Evolutionary conservation across 768 basidiomycete species (phyloP).

Genomic region (Amanita subjunquillea): DNA sequence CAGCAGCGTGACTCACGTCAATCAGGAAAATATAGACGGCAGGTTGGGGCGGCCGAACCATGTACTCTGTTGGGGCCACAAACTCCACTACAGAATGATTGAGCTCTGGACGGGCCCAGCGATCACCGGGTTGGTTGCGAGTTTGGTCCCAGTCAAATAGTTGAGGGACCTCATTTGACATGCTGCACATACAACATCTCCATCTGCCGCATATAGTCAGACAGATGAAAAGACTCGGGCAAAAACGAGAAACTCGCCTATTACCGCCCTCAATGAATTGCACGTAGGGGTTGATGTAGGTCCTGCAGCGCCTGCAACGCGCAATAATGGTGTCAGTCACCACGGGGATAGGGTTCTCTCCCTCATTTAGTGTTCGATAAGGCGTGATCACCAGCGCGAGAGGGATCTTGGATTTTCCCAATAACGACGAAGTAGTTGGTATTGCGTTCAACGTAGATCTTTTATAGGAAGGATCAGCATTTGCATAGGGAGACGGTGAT

Average conservation of each 20-base stretch:
- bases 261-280: conserved; percentile 98
- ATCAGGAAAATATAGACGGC: conserved; percentile 96
- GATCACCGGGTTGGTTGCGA: conserved; percentile 87
- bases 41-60: conserved; percentile 97
- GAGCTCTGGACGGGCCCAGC: conserved; percentile 90
- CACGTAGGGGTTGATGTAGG: conserved; percentile 96
- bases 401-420: conserved; percentile 86
- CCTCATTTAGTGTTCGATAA: conserved; percentile 77
- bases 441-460: conserved; percentile 87
- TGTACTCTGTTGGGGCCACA: conserved; percentile 97
- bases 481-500: conserved; percentile 67
- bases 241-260: conserved; percentile 32
- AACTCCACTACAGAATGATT: conserved; percentile 94
- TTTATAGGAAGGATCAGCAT: conserved; percentile 87
- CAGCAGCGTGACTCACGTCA: conserved; percentile 87
- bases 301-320: conserved; percentile 89
- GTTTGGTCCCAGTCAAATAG: conserved; percentile 97
- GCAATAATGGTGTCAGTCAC: conserved; percentile 93
- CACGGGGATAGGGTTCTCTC: conserved; percentile 78
- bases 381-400: conserved; percentile 85
- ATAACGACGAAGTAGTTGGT: conserved; percentile 79
- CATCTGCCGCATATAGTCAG: conserved; percentile 39
- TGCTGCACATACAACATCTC: conserved; percentile 98
- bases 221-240: background rate
- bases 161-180: conserved; percentile 97